Evolutionary conservation across 257 asterid species (phyloP).

Genomic region (Nicotiana attenuata): DNA sequence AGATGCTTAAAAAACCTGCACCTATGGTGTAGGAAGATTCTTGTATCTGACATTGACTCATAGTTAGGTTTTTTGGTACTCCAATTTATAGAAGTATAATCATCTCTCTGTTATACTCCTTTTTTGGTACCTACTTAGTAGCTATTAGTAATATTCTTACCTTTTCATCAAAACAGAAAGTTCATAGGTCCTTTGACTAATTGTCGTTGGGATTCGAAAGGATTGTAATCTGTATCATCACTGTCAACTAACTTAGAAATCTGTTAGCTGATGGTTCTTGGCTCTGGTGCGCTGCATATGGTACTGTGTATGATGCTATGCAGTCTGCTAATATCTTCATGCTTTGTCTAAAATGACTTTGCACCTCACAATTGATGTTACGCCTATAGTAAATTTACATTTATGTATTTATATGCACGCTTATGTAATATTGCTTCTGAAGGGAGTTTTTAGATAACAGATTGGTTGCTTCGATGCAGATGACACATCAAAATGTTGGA

Average conservation of each 20-base stretch:
- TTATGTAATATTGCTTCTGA: neutral
- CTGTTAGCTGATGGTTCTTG: constrained; percentile 73
- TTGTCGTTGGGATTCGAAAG: neutral
- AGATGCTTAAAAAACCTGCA: too few relatives aligned
- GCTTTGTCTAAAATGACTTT: neutral
- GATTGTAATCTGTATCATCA: neutral
- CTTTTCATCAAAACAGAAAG: too few relatives aligned
- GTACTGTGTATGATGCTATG: constrained; percentile 81
- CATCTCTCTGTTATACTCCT: too few relatives aligned
- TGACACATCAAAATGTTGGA: constrained; percentile 93
- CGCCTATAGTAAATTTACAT: neutral
- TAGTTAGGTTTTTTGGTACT: neutral
- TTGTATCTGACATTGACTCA: neutral
- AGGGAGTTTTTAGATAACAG: neutral
- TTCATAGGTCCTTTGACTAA: neutral
- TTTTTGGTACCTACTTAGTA: neutral
- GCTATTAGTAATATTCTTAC: neutral
- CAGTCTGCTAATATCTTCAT: constrained; percentile 49
- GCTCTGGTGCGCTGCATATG: constrained; percentile 96
- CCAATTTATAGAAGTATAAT: neutral
- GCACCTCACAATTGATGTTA: neutral
- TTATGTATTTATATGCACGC: neutral
- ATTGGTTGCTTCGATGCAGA: constrained; percentile 27
- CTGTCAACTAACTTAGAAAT: neutral
- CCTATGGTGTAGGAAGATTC: neutral